Percentiles rank a stretch among this genome's conserved stretches.
phyloP scores from a whole-genome alignment of 352 stramenopile species.

The Pythium plurisporium region DNA sequence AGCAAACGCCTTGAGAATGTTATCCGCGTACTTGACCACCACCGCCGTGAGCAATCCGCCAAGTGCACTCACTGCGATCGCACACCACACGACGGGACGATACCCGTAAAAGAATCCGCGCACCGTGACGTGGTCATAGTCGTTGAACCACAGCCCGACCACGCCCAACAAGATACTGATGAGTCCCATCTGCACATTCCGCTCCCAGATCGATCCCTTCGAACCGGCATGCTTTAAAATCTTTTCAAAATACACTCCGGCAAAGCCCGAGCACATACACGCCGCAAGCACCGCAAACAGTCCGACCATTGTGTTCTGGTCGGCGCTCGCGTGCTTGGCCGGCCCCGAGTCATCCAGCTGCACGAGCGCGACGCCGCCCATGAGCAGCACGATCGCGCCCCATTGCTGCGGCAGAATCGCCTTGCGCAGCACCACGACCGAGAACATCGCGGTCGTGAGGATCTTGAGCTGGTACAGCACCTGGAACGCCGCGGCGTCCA shows the following conservation, averaged over 20 bases:
- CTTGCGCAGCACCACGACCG: slow-evolving; percentile 70
- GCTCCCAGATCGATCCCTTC: slow-evolving; percentile 72
- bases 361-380: slow-evolving; percentile 74
- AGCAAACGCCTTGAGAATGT: slow-evolving; percentile 84
- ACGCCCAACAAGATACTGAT: slow-evolving; percentile 62
- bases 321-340: slow-evolving; percentile 11
- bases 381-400: slow-evolving; percentile 74
- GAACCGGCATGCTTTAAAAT: slow-evolving; percentile 69
- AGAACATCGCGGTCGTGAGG: slow-evolving; percentile 82
- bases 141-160: slow-evolving; percentile 58
- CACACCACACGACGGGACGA: slow-evolving; percentile 67
- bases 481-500: slow-evolving; percentile 77
- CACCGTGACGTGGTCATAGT: slow-evolving; percentile 43
- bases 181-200: slow-evolving; percentile 81
- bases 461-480: slow-evolving; percentile 89
- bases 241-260: slow-evolving; percentile 84
- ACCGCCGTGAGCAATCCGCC: slow-evolving; percentile 76
- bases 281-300: slow-evolving; percentile 62
- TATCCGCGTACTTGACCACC: slow-evolving; percentile 86
- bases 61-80: slow-evolving; percentile 62
- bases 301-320: slow-evolving; percentile 63
- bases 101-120: slow-evolving; percentile 83
- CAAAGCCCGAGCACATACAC: slow-evolving; percentile 80
- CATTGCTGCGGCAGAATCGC: slow-evolving; percentile 71
- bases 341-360: slow-evolving; percentile 50